These are phyloP conservation scores for Pseudogymnoascus sp. DNA, from an alignment of 2,329 filamentous ascomycete species.

Conservation along the genomic window DNA sequence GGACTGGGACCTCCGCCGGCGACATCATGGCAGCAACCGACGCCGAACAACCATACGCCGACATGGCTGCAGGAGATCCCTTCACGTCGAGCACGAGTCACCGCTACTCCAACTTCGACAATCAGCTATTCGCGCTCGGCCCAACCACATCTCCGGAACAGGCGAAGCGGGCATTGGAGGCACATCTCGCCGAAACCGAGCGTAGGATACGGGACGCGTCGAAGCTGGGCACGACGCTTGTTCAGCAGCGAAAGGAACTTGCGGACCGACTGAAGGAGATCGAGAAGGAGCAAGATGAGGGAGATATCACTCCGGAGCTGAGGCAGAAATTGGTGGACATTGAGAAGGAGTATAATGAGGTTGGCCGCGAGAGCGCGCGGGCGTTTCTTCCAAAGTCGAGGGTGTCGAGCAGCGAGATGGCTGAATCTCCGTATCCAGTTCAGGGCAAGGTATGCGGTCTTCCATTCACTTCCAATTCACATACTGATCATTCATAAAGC, in stretches of 20 bases:
- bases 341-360: constrained; percentile 91
- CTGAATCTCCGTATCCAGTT: constrained; percentile 36
- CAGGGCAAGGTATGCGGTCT: constrained; percentile 37
- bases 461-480: constrained; percentile 1
- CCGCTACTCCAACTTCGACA: constrained; percentile 77
- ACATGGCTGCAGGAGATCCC: constrained; percentile 6
- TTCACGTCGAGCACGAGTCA: constrained; percentile 35
- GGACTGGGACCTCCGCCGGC: neutral
- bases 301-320: constrained; percentile 74
- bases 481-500: constrained; percentile 36
- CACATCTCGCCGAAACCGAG: constrained; percentile 87
- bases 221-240: constrained; percentile 76
- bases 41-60: constrained; percentile 2
- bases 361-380: constrained; percentile 80
- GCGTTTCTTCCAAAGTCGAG: constrained; percentile 82
- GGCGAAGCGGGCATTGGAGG: constrained; percentile 80
- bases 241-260: constrained; percentile 80
- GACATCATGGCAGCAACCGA: constrained; percentile 6
- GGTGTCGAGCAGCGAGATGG: constrained; percentile 61
- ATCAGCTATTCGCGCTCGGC: constrained; percentile 69
- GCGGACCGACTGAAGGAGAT: constrained; percentile 77
- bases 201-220: constrained; percentile 86
- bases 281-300: constrained; percentile 66
- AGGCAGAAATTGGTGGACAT: constrained; percentile 76
- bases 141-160: constrained; percentile 74